Evolutionary conservation across 306 rosid species (phyloP), one percentile per base, ranked within the genome.

Genomic region (Datisca glomerata): DNA sequence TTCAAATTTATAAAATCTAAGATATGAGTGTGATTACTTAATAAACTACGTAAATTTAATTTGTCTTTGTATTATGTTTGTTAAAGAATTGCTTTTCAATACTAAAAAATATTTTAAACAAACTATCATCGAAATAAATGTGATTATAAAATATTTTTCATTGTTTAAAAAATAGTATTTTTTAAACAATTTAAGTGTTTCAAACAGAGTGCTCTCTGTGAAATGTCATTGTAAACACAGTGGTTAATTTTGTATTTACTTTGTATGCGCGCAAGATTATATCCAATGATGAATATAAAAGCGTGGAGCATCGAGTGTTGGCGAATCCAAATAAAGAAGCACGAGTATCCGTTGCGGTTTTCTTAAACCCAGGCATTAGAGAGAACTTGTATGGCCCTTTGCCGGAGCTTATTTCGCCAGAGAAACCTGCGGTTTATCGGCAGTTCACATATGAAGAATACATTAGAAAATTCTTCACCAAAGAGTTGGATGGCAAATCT

Each of bases 261-360:
- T n/a, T n/a, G n/a, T n/a, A n/a, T n/a, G n/a, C n/a, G n/a, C n/a
- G n/a, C n/a, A 48, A 81, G 94, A 66, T 79, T 10, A 35, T 74
- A 9, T 68, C 94, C 3, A 78, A 86, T 3, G 86, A 73, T 7
- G 62, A 61, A 21, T 81, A 81, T 34, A 79, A 64, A 52, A 86
- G 94, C 35, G 94, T 68, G 18, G 73, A 75, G 53, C 94, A 86
- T 41, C 45, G 94, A 25, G 96, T 81, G 35, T 25, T 73, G 38
- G 96, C 94, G 3, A 81, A 86, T 49, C 2, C 71, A 2, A 8
- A 44, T 7, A 0, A 4, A 0, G 81, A 81, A 57, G 57, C 93
- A 1, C 60, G 92, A 1, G 79, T 75, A 2, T 76, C 94, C 0
- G 12, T 56, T 0, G 93, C 70, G 0, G 61, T 71, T 25, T 82